phyloP scores from a whole-genome alignment of 2,329 filamentous ascomycete genomes.

The Leptosphaerulina australis region DNA sequence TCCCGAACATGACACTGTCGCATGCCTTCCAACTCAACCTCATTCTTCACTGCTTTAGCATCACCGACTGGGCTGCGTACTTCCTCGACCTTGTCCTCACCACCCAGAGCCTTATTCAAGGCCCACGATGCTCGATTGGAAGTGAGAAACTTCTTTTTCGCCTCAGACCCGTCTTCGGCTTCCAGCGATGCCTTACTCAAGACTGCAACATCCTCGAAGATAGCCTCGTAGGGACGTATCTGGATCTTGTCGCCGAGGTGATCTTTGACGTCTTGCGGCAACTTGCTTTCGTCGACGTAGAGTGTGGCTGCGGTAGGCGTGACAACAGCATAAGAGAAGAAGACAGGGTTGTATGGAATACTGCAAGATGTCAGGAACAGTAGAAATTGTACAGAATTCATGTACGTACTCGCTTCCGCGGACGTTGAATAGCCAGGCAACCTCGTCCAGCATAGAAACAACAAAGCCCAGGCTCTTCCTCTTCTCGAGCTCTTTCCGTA shows the following conservation, averaged over 20 bases:
- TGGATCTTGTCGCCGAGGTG: constrained; percentile 74
- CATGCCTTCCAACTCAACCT: constrained; percentile 89
- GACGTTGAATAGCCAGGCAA: constrained; percentile 98
- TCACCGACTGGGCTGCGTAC: constrained; percentile 85
- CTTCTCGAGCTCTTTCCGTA: constrained; percentile 90
- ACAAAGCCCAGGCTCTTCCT: constrained; percentile 87
- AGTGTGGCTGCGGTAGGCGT: constrained; percentile 77
- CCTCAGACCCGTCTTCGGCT: constrained; percentile 42
- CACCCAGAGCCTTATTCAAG: constrained; percentile 82
- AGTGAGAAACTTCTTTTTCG: constrained; percentile 72
- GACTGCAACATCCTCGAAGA: constrained; percentile 77
- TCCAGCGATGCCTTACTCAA: constrained; percentile 58
- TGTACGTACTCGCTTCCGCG: constrained; percentile 76
- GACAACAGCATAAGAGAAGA: constrained; percentile 93
- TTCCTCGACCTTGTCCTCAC: constrained; percentile 84
- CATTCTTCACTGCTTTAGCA: constrained; percentile 93
- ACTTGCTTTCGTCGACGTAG: constrained; percentile 82
- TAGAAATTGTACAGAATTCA: not conserved
- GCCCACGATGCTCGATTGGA: constrained; percentile 95
- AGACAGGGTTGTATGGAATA: constrained; percentile 97
- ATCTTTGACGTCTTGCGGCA: constrained; percentile 69
- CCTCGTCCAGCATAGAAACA: constrained; percentile 92
- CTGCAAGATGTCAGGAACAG: constrained; percentile 42
- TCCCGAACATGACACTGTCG: constrained; percentile 91
- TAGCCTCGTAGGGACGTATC: constrained; percentile 79